These are phyloP conservation scores for Candida maltosa DNA, from an alignment of 805 yeast species.

Conservation along the genomic window DNA sequence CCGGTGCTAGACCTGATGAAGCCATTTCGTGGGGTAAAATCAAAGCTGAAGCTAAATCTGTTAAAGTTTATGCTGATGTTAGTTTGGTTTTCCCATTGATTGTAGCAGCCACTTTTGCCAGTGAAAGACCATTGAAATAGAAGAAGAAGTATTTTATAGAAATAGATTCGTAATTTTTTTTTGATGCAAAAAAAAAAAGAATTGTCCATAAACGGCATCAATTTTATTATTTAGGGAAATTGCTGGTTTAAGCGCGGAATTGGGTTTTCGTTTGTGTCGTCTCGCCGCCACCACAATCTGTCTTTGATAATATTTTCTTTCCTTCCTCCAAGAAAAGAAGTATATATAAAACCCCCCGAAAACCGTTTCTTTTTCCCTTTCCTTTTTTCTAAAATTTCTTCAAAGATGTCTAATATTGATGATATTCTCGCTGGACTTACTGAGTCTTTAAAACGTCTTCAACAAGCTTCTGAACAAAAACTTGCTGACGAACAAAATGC, in stretches of 20 bases:
- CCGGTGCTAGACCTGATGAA: conserved; percentile 99
- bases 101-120: conserved; percentile 97
- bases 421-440: conserved; percentile 4
- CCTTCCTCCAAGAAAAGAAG: too few species aligned
- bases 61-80: conserved; percentile 93
- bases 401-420: conserved; percentile 5
- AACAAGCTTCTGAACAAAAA: conserved; percentile 1
- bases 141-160: not conserved
- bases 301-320: too few species aligned
- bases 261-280: not conserved
- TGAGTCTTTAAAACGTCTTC: conserved; percentile 4
- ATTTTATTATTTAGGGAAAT: not conserved
- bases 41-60: conserved; percentile 87
- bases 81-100: conserved; percentile 92
- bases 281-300: not conserved
- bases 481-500: conserved; percentile 1
- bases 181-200: not conserved
- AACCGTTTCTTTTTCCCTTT: too few species aligned
- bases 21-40: conserved; percentile 99
- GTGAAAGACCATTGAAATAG: conserved; percentile 17
- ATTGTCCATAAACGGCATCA: not conserved
- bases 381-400: not conserved
- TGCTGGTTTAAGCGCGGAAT: too few species aligned
- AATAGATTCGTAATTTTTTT: not conserved
- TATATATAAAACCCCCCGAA: too few species aligned